Percentiles rank a stretch among this genome's conserved stretches.
These are phyloP conservation scores for Rostrohypoxylon terebratum DNA, from an alignment of 495 filamentous ascomycete genomes.

Conservation along the genomic window DNA sequence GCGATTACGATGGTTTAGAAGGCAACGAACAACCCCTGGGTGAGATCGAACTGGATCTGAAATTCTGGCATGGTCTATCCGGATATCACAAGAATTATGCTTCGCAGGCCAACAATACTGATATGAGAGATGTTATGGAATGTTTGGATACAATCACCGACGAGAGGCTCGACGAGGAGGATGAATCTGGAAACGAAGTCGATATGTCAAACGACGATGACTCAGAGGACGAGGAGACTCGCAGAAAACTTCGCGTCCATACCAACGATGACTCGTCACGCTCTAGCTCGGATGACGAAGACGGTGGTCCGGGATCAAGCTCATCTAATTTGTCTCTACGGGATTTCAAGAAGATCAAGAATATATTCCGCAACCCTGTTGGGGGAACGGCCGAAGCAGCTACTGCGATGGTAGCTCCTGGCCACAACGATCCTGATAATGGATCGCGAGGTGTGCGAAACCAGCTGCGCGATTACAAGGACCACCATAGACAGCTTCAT, in stretches of 20 bases:
- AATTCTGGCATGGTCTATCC: constrained; percentile 68
- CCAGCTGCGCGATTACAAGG: constrained; percentile 64
- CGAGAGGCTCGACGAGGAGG: constrained; percentile 56
- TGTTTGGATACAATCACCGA: constrained; percentile 71
- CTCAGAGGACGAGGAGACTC: constrained; percentile 43
- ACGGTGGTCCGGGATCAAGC: constrained; percentile 41
- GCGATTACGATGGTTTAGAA: constrained; percentile 54
- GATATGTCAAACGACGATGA: constrained; percentile 46
- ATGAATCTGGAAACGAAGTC: constrained; percentile 51
- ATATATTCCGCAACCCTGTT: constrained; percentile 53
- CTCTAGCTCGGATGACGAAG: constrained; percentile 45
- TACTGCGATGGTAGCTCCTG: constrained; percentile 44
- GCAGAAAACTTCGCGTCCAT: constrained; percentile 50
- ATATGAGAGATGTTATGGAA: constrained; percentile 70
- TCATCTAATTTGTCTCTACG: constrained; percentile 45
- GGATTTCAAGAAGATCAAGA: constrained; percentile 47
- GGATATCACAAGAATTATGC: constrained; percentile 67
- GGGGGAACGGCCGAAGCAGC: constrained; percentile 39
- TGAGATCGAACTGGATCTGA: constrained; percentile 64
- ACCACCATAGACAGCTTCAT: constrained; percentile 69
- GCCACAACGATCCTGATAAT: constrained; percentile 48
- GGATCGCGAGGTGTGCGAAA: constrained; percentile 56
- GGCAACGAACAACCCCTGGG: constrained; percentile 64
- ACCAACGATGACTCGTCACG: constrained; percentile 51
- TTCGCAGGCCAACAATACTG: constrained; percentile 56